Base-by-base conservation (phyloP, 2,329 filamentous ascomycete species). In the Sporothrix schenckii region DNA sequence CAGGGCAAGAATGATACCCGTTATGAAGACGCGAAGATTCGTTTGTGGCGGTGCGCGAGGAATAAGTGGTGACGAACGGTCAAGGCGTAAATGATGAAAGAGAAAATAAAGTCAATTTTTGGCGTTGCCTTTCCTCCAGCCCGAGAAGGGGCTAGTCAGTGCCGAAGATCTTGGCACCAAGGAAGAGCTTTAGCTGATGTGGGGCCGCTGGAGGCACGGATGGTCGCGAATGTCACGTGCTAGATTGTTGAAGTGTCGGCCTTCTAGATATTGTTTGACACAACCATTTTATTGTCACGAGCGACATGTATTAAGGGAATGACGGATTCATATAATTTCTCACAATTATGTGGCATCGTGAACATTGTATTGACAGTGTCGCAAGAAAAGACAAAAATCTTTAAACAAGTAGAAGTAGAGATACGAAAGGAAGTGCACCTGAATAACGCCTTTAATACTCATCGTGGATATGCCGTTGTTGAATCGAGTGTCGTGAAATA, bases 141-240 rank as follows among this genome's bases (percentile, higher is more conserved):
- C 11, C 39, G 47, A 27, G 58, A 63, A 24, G 21, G 21, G 58
- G 39, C 61, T 65, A 65, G 44, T 4, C 16, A 50, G 44, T 34
- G 24, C 44, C 61, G 21, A 34, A 65, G 44, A 50, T 49, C 60
- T 63, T 63, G 21, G 60, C 41, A 44, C 41, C 60, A 50, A 10
- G 21, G 9, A 65, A 27, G 21, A 65, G 6, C 39, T 34, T 34
- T 34, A 65, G 61, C 44, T 65, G 27, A n/a, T 65, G 61, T 65
- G 61, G 61, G 61, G 19, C 54, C 19, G 41, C 39, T 61, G n/a
- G 34, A 27, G 21, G 21, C 24, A 24, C 6, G 61, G 39, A 39
- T 2, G 27, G 30, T 11, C 10, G 34, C 1, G 30, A 3, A 19
- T 4, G 58, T 63, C 58, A 63, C 58, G 58, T 63, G 58, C 11